Percentiles rank a stretch among this genome's conserved stretches.
Conservation (phyloP, 257 asterid genomes). For the Gentiana straminea region DNA sequence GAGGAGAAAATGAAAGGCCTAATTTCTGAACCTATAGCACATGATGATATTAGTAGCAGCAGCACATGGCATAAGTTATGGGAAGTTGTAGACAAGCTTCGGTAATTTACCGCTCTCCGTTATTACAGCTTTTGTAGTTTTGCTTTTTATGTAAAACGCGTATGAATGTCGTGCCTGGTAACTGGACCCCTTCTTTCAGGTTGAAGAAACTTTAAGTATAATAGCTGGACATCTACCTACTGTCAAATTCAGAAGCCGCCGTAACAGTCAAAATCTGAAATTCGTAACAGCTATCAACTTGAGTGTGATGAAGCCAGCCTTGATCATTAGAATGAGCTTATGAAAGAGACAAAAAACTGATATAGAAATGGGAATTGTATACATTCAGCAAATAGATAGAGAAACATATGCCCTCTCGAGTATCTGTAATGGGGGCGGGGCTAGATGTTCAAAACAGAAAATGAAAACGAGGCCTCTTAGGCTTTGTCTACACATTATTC, state of each 20-base stretch:
- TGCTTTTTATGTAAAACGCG: neutral
- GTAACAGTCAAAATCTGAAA: neutral
- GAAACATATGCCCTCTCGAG: neutral
- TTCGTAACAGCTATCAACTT: neutral
- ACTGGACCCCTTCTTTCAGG: neutral
- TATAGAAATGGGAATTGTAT: neutral
- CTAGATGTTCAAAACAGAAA: neutral
- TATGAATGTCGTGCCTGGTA: neutral
- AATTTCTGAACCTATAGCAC: conserved; percentile 1
- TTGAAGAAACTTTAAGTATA: conserved; percentile 5
- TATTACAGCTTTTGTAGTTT: neutral
- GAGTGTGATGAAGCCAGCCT: neutral
- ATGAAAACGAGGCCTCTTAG: neutral
- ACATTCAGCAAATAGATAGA: conserved; percentile 1
- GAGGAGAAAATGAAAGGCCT: neutral
- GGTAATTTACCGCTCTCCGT: too few relatives aligned
- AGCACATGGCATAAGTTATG: conserved; percentile 31
- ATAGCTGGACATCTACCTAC: neutral
- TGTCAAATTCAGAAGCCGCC: neutral
- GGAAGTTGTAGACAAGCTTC: conserved; percentile 15
- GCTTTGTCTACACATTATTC: neutral
- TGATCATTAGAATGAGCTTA: neutral
- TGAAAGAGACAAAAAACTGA: neutral
- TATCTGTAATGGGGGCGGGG: too few relatives aligned
- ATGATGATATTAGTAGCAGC: conserved; percentile 3